Conservation (phyloP, 2,329 filamentous ascomycete genomes). For the Neoscytalidium dimidiatum region DNA sequence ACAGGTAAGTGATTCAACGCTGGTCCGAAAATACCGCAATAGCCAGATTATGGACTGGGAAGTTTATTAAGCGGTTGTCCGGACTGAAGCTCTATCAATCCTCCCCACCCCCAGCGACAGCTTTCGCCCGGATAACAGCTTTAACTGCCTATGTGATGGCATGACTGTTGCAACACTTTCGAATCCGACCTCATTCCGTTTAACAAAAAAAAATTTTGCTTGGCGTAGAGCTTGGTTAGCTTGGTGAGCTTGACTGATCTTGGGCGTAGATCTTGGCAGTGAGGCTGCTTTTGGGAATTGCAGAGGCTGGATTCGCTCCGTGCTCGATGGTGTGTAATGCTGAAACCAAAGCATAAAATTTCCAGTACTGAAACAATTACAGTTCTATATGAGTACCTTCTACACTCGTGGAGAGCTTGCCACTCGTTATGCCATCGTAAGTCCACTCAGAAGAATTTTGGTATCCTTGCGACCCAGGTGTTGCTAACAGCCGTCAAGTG, state of each 20-base stretch:
- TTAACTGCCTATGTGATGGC: no score
- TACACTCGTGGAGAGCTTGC: constrained; percentile 18
- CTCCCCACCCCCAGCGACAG: no score
- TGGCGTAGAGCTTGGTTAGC: neutral
- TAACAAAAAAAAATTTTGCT: no score
- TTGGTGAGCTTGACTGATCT: constrained; percentile 10
- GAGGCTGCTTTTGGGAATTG: constrained; percentile 3
- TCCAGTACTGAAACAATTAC: neutral
- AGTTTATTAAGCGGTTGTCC: no score
- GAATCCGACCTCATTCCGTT: no score
- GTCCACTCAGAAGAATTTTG: neutral
- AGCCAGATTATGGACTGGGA: no score
- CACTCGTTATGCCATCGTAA: constrained; percentile 14
- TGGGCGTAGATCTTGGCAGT: constrained; percentile 1
- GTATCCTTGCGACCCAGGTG: no score
- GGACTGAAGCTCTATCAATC: no score
- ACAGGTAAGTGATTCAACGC: neutral
- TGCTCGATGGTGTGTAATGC: constrained; percentile 1
- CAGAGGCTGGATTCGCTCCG: constrained; percentile 14
- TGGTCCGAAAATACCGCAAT: no score
- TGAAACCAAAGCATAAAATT: neutral
- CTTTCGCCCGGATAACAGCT: no score
- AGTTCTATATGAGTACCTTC: constrained; percentile 20
- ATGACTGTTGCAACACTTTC: no score
- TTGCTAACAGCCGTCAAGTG: neutral